These are phyloP conservation scores for Aspergillus conjunctus DNA, from an alignment of 495 filamentous ascomycete genomes.

Conservation along the genomic window DNA sequence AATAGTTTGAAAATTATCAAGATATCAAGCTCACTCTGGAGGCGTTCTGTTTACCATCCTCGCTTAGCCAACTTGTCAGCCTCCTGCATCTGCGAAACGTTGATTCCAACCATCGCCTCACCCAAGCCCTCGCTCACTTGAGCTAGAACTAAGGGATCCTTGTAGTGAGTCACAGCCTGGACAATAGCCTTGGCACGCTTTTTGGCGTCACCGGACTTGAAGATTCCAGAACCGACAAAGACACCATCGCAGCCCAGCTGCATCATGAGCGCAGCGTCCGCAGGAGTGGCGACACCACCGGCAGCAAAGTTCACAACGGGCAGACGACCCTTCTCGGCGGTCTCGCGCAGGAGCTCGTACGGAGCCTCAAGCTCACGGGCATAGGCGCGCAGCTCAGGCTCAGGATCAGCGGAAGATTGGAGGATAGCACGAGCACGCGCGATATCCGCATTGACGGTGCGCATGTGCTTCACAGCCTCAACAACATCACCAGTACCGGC, in stretches of 20 bases:
- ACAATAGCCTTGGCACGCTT: slow-evolving; percentile 93
- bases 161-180: slow-evolving; percentile 87
- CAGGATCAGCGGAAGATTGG: slow-evolving; percentile 59
- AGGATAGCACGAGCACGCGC: slow-evolving; percentile 67
- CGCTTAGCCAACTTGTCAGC: slow-evolving; percentile 80
- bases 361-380: slow-evolving; percentile 82
- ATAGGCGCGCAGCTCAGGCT: slow-evolving; percentile 72
- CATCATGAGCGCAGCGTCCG: slow-evolving; percentile 99
- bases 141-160: slow-evolving; percentile 82
- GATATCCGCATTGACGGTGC: slow-evolving; percentile 84
- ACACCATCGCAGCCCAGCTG: slow-evolving; percentile 97
- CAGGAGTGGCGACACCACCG: slow-evolving; percentile 94
- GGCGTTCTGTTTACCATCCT: slow-evolving; percentile 71
- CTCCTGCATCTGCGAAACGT: slow-evolving; percentile 70
- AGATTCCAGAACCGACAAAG: slow-evolving; percentile 95
- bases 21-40: slow-evolving; percentile 1
- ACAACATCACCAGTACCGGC: slow-evolving; percentile 98
- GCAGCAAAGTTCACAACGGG: slow-evolving; percentile 99
- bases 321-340: slow-evolving; percentile 80
- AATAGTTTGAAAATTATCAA: slow-evolving; percentile 15
- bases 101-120: slow-evolving; percentile 96
- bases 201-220: slow-evolving; percentile 88
- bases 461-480: slow-evolving; percentile 95
- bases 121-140: slow-evolving; percentile 85
- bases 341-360: slow-evolving; percentile 78